phyloP scores from a whole-genome alignment of 2,329 filamentous ascomycete genomes.

The Teratosphaeria viscida region DNA sequence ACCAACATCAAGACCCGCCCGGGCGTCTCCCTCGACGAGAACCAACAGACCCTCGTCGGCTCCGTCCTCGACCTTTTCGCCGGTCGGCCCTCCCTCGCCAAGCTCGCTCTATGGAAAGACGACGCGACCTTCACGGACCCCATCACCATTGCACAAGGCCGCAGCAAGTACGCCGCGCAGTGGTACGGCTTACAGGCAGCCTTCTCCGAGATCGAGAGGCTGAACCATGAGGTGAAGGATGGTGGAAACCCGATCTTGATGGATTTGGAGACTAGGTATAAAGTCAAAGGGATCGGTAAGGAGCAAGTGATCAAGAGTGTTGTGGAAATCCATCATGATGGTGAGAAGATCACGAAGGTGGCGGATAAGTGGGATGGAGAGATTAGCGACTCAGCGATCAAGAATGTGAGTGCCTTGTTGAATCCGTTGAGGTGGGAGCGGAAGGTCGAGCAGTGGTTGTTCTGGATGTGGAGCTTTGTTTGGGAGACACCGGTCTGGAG shows the following conservation, averaged over 20 bases:
- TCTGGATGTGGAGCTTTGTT: conserved; percentile 29
- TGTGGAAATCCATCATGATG: conserved; percentile 37
- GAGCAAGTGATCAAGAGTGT: conserved; percentile 41
- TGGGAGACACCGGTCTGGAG: conserved; percentile 32
- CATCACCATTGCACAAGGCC: conserved; percentile 47
- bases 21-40: conserved; percentile 39
- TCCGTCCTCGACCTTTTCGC: conserved; percentile 54
- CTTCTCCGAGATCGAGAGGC: conserved; percentile 48
- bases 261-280: conserved; percentile 43
- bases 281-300: conserved; percentile 42
- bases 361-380: conserved; percentile 46
- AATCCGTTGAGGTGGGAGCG: conserved; percentile 30
- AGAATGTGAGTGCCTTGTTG: conserved; percentile 38
- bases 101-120: conserved; percentile 50
- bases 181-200: conserved; percentile 51
- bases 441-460: conserved; percentile 28
- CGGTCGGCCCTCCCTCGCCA: conserved; percentile 47
- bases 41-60: conserved; percentile 47
- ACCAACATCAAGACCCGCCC: conserved; percentile 43
- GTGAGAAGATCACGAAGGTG: conserved; percentile 40
- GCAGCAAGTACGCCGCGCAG: conserved; percentile 42
- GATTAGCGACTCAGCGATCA: conserved; percentile 39
- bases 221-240: conserved; percentile 43
- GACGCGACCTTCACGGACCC: conserved; percentile 50
- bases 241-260: conserved; percentile 51